phyloP scores from a whole-genome alignment of 2,329 filamentous ascomycete genomes.

The Cytospora piceicola region DNA sequence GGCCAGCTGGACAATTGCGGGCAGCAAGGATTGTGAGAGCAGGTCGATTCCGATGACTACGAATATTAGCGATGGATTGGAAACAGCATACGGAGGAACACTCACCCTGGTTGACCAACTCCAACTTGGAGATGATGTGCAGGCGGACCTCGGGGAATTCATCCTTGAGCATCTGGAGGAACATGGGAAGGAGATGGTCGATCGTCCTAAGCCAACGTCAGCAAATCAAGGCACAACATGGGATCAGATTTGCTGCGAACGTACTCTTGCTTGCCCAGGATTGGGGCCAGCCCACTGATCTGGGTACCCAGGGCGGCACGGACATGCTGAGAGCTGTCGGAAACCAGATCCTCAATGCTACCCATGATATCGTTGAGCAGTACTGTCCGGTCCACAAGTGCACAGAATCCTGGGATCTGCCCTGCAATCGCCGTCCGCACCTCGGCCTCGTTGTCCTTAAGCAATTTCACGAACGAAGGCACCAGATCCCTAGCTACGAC shows the following conservation, averaged over 20 bases:
- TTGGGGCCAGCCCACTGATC: slow-evolving; percentile 94
- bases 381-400: slow-evolving; percentile 81
- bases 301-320: slow-evolving; percentile 93
- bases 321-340: slow-evolving; percentile 95
- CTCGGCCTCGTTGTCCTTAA: slow-evolving; percentile 98
- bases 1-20: slow-evolving; percentile 94
- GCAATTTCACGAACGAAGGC: slow-evolving; percentile 93
- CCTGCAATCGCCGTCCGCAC: slow-evolving; percentile 96
- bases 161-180: slow-evolving; percentile 98
- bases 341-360: slow-evolving; percentile 93
- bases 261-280: slow-evolving; percentile 96
- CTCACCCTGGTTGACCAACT: slow-evolving; percentile 92
- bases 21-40: slow-evolving; percentile 92
- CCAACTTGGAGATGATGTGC: slow-evolving; percentile 99
- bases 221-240: slow-evolving; percentile 5
- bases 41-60: slow-evolving; percentile 93
- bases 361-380: slow-evolving; percentile 96
- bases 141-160: slow-evolving; percentile 97
- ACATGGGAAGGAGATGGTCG: slow-evolving; percentile 96
- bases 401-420: slow-evolving; percentile 97
- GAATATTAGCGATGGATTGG: slow-evolving; percentile 8
- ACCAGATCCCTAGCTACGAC: slow-evolving; percentile 92
- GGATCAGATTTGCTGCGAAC: slow-evolving; percentile 39
- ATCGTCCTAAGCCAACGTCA: slow-evolving; percentile 70
- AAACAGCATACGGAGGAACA: slow-evolving; percentile 15